Conservation (phyloP, 2,329 filamentous ascomycete species). For the Epichloe bromicola region DNA sequence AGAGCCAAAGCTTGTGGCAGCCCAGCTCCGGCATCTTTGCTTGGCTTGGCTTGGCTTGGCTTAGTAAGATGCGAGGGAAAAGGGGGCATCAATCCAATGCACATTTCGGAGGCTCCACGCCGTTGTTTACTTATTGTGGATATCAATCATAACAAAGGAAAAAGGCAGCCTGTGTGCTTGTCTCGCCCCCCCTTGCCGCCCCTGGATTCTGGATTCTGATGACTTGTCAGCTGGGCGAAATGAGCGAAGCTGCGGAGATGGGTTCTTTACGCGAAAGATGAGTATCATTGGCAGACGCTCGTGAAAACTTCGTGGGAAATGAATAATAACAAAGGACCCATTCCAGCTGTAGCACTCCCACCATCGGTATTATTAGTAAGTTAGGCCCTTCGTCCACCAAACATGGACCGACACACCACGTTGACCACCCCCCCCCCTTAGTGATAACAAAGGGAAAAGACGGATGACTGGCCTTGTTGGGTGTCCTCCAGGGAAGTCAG, state of each 20-base stretch:
- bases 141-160: background rate
- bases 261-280: background rate
- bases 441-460: no score
- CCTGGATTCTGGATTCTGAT: no score
- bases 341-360: slow-evolving; percentile 2
- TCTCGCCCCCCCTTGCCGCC: no score
- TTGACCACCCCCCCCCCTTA: no score
- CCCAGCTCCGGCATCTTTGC: background rate
- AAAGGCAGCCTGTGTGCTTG: no score
- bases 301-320: background rate
- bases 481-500: no score
- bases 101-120: background rate
- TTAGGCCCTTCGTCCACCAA: background rate
- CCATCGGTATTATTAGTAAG: slow-evolving; percentile 1
- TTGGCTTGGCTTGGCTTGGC: no score
- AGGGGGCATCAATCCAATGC: background rate
- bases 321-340: background rate
- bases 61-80: background rate
- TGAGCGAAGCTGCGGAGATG: background rate
- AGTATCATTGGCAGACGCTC: background rate
- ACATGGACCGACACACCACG: no score
- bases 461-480: no score
- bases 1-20: background rate
- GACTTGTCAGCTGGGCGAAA: background rate
- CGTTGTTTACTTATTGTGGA: background rate